phyloP scores from a whole-genome alignment of 2,329 filamentous ascomycete species.

The Sarocladium oryzae region DNA sequence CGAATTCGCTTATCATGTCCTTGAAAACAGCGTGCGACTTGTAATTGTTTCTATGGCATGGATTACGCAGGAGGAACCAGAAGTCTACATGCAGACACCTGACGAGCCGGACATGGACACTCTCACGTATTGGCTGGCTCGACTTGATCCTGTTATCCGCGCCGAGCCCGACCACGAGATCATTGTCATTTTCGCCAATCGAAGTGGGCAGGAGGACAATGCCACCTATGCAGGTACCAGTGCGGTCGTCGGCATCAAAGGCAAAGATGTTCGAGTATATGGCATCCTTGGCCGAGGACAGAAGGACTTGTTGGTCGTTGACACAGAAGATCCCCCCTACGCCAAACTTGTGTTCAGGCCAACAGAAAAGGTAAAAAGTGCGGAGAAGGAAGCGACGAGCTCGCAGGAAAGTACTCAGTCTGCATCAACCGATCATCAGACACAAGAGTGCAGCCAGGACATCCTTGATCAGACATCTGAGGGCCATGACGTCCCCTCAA shows the following conservation, averaged over 20 bases:
- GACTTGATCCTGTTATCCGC: conserved; percentile 60
- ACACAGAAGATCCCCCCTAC: conserved; percentile 43
- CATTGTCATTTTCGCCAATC: conserved; percentile 65
- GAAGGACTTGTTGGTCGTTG: conserved; percentile 61
- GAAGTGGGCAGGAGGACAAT: conserved; percentile 59
- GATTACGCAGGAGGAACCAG: conserved; percentile 54
- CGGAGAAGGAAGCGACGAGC: conserved; percentile 14
- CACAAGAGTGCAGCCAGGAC: background rate
- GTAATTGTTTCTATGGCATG: conserved; percentile 74
- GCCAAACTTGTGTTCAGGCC: conserved; percentile 36
- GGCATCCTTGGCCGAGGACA: conserved; percentile 65
- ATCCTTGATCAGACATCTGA: background rate
- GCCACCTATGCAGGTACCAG: conserved; percentile 69
- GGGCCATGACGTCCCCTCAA: background rate
- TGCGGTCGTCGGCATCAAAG: conserved; percentile 59
- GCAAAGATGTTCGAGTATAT: conserved; percentile 61
- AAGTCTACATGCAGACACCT: conserved; percentile 37
- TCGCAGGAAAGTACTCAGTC: conserved; percentile 4
- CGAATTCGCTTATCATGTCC: conserved; percentile 47
- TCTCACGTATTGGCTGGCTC: conserved; percentile 66
- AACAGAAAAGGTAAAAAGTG: background rate
- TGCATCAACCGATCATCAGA: background rate
- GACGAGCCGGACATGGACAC: conserved; percentile 65
- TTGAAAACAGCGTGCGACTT: conserved; percentile 50
- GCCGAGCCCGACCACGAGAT: conserved; percentile 48